phyloP scores from a whole-genome alignment of 441 rosid species.

The Geranium incanum region DNA sequence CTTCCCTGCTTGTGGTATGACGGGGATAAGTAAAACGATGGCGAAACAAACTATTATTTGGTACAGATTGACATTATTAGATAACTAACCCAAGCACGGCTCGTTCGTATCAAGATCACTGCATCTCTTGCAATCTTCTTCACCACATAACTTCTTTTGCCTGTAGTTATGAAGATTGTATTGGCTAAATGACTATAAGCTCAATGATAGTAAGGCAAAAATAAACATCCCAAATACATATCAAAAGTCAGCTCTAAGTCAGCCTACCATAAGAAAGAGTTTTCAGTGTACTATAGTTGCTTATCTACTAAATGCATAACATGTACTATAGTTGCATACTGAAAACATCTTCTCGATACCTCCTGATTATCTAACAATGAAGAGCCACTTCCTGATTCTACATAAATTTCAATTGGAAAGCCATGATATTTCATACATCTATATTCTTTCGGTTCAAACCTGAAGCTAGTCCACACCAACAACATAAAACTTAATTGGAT shows the following conservation, averaged over 20 bases:
- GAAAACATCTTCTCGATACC: not conserved
- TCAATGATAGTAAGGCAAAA: not conserved
- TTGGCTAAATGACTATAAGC: not conserved
- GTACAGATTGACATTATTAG: not conserved
- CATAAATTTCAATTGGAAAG: not conserved
- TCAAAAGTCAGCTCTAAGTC: not conserved
- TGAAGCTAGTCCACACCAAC: not conserved
- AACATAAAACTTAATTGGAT: not conserved
- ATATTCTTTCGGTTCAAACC: not conserved
- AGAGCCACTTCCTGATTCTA: not conserved
- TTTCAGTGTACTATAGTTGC: not conserved
- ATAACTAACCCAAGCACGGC: constrained; percentile 35
- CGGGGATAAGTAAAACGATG: not conserved
- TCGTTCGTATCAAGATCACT: constrained; percentile 30
- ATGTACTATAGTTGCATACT: not conserved
- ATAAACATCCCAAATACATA: not conserved
- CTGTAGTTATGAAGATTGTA: constrained; percentile 21
- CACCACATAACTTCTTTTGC: constrained; percentile 39
- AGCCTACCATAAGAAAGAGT: not conserved
- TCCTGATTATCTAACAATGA: not conserved
- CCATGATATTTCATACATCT: not conserved
- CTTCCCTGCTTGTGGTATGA: constrained; percentile 30
- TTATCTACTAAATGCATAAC: not conserved
- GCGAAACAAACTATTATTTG: not conserved
- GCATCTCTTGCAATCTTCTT: constrained; percentile 39